Evolutionary conservation across 768 basidiomycete species (phyloP).

Genomic region (Boletus vermiculosoides): DNA sequence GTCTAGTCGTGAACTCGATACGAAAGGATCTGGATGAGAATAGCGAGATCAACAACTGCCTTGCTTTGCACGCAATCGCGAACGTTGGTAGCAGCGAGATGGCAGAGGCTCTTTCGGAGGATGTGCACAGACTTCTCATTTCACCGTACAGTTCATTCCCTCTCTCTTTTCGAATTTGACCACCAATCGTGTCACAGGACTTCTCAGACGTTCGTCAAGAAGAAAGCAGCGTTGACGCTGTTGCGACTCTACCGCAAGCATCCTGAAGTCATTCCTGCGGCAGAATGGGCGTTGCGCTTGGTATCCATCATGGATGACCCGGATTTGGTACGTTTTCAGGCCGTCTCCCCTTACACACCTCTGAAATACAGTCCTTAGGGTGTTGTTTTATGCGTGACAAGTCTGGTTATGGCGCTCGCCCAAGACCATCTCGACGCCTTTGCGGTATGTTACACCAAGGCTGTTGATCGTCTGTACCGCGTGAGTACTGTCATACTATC

Average conservation of each 20-base stretch:
- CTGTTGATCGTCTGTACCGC: conserved; percentile 83
- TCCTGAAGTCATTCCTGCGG: conserved; percentile 88
- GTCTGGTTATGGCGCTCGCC: conserved; percentile 88
- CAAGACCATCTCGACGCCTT: conserved; percentile 92
- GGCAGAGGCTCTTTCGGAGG: conserved; percentile 92
- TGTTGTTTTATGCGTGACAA: conserved; percentile 92
- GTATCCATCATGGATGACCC: conserved; percentile 94
- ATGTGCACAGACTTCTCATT: conserved; percentile 92
- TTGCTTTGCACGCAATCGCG: conserved; percentile 96
- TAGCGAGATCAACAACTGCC: conserved; percentile 92
- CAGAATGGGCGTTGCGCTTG: conserved; percentile 94
- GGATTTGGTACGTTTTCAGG: conserved; percentile 61
- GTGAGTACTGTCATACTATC: conserved; percentile 42
- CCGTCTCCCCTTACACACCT: not conserved
- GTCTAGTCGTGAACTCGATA: conserved; percentile 97
- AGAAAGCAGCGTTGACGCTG: conserved; percentile 95
- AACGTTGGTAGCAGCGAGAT: conserved; percentile 98
- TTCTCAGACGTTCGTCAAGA: conserved; percentile 93
- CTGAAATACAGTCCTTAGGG: conserved; percentile 51
- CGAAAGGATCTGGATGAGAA: conserved; percentile 95
- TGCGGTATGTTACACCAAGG: conserved; percentile 91
- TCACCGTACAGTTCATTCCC: conserved; percentile 65
- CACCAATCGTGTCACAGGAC: conserved; percentile 53
- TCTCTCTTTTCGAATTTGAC: conserved; percentile 7
- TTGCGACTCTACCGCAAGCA: conserved; percentile 94